These are phyloP conservation scores for Vitis vinifera DNA, from an alignment of 164 flowering plant species.

Conservation along the genomic window DNA sequence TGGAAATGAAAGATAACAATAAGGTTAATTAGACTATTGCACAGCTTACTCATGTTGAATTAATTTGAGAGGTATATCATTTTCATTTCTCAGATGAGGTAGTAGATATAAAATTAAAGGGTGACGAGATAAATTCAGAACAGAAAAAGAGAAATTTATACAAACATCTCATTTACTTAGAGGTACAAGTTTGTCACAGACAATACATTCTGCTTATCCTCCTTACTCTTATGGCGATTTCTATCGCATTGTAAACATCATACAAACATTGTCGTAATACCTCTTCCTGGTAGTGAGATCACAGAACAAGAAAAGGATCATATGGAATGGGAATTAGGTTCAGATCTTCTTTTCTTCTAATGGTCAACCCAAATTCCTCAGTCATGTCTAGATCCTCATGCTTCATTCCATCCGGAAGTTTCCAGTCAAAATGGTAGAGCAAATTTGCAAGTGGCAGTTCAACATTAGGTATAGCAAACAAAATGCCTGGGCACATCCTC, in stretches of 20 bases:
- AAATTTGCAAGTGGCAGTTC: conserved; percentile 24
- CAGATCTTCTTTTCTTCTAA: conserved; percentile 25
- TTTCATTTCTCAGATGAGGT: no score
- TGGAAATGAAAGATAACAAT: no score
- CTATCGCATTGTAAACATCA: background rate
- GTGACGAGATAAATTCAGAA: no score
- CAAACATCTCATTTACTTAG: no score
- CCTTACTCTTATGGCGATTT: background rate
- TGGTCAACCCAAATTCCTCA: conserved; percentile 20
- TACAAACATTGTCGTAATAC: background rate
- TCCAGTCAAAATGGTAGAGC: conserved; percentile 37
- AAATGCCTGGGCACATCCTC: conserved; percentile 37
- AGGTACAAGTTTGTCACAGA: no score
- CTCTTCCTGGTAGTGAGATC: background rate
- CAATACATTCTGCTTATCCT: no score
- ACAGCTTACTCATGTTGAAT: no score
- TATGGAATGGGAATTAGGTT: conserved; percentile 19
- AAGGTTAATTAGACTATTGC: no score
- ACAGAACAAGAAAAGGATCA: background rate
- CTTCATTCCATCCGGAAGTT: conserved; percentile 26
- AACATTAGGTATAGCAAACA: conserved; percentile 19
- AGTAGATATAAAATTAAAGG: no score
- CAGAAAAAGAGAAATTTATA: no score
- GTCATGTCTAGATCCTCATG: conserved; percentile 27
- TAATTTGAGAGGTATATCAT: no score